Conservation (phyloP, 257 asterid genomes). For the Handroanthus guayacan region DNA sequence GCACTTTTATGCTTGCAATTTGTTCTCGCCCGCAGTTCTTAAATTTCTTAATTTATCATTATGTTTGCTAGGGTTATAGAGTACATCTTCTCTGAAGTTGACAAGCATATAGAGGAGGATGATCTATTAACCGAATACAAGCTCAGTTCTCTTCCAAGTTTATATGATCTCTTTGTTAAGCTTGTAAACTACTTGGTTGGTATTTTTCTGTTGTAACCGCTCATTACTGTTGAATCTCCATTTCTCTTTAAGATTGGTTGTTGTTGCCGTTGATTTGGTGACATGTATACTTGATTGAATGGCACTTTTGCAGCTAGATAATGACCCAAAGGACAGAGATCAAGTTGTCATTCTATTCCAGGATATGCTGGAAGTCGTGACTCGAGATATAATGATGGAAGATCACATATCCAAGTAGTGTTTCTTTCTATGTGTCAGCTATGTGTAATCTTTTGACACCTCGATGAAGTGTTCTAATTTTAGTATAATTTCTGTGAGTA, state of each 20-base stretch:
- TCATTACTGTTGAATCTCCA: conserved; percentile 12
- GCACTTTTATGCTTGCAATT: conserved; percentile 34
- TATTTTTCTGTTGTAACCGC: conserved; percentile 21
- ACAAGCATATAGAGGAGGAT: conserved; percentile 70
- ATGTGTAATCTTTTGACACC: conserved; percentile 32
- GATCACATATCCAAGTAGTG: conserved; percentile 85
- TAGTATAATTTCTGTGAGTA: conserved; percentile 40
- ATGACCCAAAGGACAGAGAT: conserved; percentile 82
- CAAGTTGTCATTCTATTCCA: conserved; percentile 73
- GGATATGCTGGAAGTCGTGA: conserved; percentile 98
- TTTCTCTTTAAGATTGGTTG: conserved; percentile 12
- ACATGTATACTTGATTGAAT: neutral
- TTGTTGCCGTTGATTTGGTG: conserved; percentile 4
- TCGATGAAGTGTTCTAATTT: conserved; percentile 33
- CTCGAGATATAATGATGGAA: conserved; percentile 96
- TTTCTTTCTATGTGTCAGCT: conserved; percentile 23
- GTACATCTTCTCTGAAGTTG: conserved; percentile 77
- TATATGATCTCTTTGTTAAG: conserved; percentile 77
- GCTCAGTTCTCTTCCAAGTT: conserved; percentile 80
- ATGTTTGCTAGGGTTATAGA: conserved; percentile 75
- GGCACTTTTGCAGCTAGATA: conserved; percentile 68
- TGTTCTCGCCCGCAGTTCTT: neutral
- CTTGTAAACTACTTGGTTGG: conserved; percentile 89
- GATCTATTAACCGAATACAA: conserved; percentile 64
- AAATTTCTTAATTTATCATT: conserved; percentile 25